Conservation (phyloP, 768 basidiomycete genomes). For the Russula sp. region DNA sequence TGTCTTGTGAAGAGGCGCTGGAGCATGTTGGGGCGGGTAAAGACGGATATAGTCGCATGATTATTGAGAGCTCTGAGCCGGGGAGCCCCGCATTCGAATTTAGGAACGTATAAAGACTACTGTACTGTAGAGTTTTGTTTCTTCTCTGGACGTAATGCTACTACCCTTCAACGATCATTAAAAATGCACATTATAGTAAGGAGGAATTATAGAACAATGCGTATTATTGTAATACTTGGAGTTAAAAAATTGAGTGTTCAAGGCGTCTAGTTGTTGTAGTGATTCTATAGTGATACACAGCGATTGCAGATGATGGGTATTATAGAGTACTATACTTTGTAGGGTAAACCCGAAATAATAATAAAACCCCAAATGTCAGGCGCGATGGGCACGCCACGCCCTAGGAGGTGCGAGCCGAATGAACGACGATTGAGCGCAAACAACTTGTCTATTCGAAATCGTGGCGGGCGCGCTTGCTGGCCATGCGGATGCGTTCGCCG, state of each 20-base stretch:
- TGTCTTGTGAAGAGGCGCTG: slow-evolving; percentile 65
- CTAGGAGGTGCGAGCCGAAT: accelerated
- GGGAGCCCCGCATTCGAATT: slow-evolving; percentile 85
- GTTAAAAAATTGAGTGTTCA: background rate
- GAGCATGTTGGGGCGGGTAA: slow-evolving; percentile 44
- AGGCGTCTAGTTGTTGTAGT: background rate
- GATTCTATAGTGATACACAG: background rate
- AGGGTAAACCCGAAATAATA: background rate
- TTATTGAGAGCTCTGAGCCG: slow-evolving; percentile 86
- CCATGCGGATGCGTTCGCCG: slow-evolving; percentile 25
- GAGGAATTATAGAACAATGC: background rate
- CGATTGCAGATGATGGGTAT: background rate
- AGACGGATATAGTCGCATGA: slow-evolving; percentile 58
- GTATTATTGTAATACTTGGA: background rate
- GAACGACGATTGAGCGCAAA: no score
- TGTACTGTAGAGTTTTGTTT: background rate
- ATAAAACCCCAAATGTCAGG: background rate
- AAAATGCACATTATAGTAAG: no score
- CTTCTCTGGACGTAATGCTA: background rate
- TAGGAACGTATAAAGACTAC: slow-evolving; percentile 55
- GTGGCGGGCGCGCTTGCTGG: slow-evolving; percentile 30
- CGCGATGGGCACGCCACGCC: background rate
- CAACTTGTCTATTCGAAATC: slow-evolving; percentile 14
- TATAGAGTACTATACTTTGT: background rate
- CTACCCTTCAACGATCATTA: background rate